Conservation (phyloP, 257 asterid genomes). For the Thymus mandschuricus region DNA sequence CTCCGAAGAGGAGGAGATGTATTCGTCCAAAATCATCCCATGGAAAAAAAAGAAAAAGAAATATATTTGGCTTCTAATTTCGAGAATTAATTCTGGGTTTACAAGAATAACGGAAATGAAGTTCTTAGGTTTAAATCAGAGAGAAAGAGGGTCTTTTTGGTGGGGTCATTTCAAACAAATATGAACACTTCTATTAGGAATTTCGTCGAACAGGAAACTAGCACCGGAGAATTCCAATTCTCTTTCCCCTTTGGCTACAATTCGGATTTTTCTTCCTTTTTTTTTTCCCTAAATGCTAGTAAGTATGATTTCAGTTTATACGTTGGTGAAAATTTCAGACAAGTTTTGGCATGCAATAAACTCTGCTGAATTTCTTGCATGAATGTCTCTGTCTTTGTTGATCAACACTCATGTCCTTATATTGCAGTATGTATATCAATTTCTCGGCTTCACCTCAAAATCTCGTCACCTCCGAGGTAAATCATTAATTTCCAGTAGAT, state of each 20-base stretch:
- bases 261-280: background rate
- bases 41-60: too few relatives aligned
- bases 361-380: background rate
- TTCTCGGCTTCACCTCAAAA: background rate
- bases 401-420: constrained; percentile 21
- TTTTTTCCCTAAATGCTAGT: background rate
- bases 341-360: too few relatives aligned
- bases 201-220: constrained; percentile 1
- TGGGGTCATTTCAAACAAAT: background rate
- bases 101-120: too few relatives aligned
- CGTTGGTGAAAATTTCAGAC: too few relatives aligned
- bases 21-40: too few relatives aligned
- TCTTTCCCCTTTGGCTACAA: background rate
- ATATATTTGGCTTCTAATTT: too few relatives aligned
- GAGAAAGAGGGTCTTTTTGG: too few relatives aligned
- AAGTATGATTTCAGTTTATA: background rate
- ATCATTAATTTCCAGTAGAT: background rate
- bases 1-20: too few relatives aligned
- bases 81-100: too few relatives aligned
- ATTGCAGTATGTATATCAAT: background rate
- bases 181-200: too few relatives aligned
- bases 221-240: background rate
- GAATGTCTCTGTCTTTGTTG: background rate
- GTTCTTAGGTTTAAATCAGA: background rate
- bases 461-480: constrained; percentile 10